phyloP scores from a whole-genome alignment of 2,329 filamentous ascomycete species.

The Verticillium nubilum region DNA sequence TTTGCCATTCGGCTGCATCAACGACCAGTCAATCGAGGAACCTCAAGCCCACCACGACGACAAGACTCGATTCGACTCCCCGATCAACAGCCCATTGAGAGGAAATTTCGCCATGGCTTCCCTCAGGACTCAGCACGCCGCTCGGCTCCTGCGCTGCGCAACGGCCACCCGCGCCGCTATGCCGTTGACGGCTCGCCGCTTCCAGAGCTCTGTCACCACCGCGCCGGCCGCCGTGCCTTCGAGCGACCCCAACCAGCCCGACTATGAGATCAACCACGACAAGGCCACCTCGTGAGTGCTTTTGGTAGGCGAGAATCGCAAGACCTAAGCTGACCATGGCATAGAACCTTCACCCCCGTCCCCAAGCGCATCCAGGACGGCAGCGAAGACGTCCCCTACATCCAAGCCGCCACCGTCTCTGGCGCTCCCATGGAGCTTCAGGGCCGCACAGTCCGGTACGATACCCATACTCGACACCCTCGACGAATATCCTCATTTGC shows the following conservation, averaged over 20 bases:
- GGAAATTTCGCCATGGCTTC: constrained; percentile 53
- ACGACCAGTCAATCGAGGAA: constrained; percentile 6
- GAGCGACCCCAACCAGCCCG: constrained; percentile 60
- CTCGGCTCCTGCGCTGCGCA: constrained; percentile 45
- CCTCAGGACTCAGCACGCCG: constrained; percentile 51
- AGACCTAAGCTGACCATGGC: constrained; percentile 7
- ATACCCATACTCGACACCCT: background rate
- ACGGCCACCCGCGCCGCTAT: constrained; percentile 28
- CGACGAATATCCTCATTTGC: too few species aligned
- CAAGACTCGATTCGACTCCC: background rate
- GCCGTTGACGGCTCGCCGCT: constrained; percentile 44
- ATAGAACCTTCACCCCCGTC: constrained; percentile 82
- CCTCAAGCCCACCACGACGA: constrained; percentile 4
- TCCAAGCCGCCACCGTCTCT: constrained; percentile 81
- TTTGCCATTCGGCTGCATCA: background rate
- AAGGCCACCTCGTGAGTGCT: constrained; percentile 79
- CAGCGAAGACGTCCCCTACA: constrained; percentile 68
- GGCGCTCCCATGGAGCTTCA: constrained; percentile 92
- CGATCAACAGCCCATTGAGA: background rate
- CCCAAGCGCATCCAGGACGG: constrained; percentile 88
- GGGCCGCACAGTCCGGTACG: constrained; percentile 86
- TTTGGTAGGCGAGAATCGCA: background rate
- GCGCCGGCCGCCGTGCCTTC: constrained; percentile 28
- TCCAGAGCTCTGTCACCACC: constrained; percentile 45
- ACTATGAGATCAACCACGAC: constrained; percentile 77